Evolutionary conservation across 1,139 yeast species (phyloP).

Genomic region (Nematodospora anomalae): DNA sequence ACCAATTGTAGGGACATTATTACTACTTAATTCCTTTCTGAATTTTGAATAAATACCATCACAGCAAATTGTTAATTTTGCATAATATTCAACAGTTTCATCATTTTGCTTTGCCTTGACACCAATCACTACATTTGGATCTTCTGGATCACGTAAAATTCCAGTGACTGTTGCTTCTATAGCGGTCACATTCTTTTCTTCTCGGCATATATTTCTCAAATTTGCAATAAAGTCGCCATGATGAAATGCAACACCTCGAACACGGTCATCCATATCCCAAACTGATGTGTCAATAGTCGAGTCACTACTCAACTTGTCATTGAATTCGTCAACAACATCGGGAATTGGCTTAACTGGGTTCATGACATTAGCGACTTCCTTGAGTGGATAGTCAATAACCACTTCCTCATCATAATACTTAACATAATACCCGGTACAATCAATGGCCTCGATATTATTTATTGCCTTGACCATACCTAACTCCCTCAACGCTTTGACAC

Average conservation of each 20-base stretch:
- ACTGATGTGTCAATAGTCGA: constrained; percentile 45
- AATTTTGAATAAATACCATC: constrained; percentile 96
- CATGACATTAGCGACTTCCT: constrained; percentile 44
- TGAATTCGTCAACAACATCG: constrained; percentile 53
- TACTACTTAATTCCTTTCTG: constrained; percentile 65
- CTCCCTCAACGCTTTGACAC: constrained; percentile 74
- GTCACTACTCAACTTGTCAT: constrained; percentile 54
- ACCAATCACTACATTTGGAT: constrained; percentile 60
- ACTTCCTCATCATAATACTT: constrained; percentile 60
- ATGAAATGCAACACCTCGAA: constrained; percentile 83
- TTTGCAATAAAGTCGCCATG: constrained; percentile 87
- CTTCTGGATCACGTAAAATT: constrained; percentile 51
- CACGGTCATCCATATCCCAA: constrained; percentile 63
- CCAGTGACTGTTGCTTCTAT: constrained; percentile 80
- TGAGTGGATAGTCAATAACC: constrained; percentile 69
- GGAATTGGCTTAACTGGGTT: constrained; percentile 52
- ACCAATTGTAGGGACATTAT: constrained; percentile 63
- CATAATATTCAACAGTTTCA: constrained; percentile 39
- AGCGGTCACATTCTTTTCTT: constrained; percentile 70
- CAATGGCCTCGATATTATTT: constrained; percentile 78
- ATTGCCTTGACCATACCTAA: constrained; percentile 81
- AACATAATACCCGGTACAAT: constrained; percentile 79
- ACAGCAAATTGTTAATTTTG: constrained; percentile 72
- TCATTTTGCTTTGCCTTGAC: constrained; percentile 43
- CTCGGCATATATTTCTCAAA: constrained; percentile 67